Base-by-base conservation (phyloP, 305 asterid species). In the Nicotiana rustica region DNA sequence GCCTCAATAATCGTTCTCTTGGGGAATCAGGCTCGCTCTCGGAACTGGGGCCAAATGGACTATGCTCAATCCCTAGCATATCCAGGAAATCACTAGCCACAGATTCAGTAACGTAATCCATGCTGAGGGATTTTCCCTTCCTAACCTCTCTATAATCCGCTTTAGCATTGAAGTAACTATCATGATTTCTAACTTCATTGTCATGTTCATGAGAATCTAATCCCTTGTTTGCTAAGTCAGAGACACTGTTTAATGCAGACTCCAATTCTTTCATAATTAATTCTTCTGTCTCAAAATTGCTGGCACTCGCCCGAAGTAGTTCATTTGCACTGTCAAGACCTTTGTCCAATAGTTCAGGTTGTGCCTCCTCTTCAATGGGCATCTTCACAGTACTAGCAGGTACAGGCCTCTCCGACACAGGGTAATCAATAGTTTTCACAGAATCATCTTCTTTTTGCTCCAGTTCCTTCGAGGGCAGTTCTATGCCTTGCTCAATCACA, bases 11-110 rank as follows among this genome's bases (percentile, higher is more conserved):
- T 55, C 92, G 90, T 86, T 93, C 99, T 88, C 99, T 87, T 25
- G 99, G 99, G 73, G 98, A 96, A 67, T 92, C 98, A 0, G 99
- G 95, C 85, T 96, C 99, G 71, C 98, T 93, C 89, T 92, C 98
- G 44, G 97, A 93, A 88, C 94, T 93, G 84, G 88, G 86, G 87
- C 95, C 92, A 80, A 88, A 83, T 80, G 96, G 97, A 83, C 95
- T 89, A 47, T 92, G 90, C 87, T 93, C 95, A 81, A 95, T 87
- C 47, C 98, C 99, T 78, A 96, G 90, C 94, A 92, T 89, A 70
- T 92, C 93, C 89, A 96, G 78, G 96, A 96, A 95, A 84, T 96
- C 99, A 85, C 82, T 85, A 33, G 98, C 98, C 60, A 92, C 94
- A 8, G 86, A 87, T 67, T 92, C 94, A 38, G 90, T 82, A 81